Conservation (phyloP, 805 yeast species). For the Tanozyma kutaoensis region DNA sequence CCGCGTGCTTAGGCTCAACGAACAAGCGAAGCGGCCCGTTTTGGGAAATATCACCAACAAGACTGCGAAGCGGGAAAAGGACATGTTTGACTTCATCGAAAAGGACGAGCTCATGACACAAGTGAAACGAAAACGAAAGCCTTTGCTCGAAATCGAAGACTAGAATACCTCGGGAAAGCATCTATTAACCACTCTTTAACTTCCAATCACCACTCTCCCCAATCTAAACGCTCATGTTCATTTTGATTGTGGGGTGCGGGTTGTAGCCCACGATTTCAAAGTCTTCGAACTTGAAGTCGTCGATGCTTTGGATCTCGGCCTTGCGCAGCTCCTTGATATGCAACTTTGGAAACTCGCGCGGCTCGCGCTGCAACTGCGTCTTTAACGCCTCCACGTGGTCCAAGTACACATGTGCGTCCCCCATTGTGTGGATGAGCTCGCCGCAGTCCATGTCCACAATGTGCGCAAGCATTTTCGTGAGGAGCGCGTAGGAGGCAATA, state of each 20-base stretch:
- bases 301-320: slow-evolving; percentile 47
- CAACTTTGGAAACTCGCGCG: slow-evolving; percentile 72
- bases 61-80: slow-evolving; percentile 7
- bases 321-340: slow-evolving; percentile 43
- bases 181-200: too few relatives aligned
- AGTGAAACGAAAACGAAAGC: too few relatives aligned
- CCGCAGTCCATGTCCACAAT: slow-evolving; percentile 94
- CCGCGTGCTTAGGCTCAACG: too few relatives aligned
- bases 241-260: slow-evolving; percentile 74
- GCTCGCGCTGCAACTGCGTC: slow-evolving; percentile 64
- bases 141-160: too few relatives aligned
- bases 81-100: slow-evolving; percentile 1
- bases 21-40: too few relatives aligned
- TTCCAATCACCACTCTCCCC: too few relatives aligned
- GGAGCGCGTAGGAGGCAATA: slow-evolving; percentile 88
- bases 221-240: slow-evolving; percentile 99
- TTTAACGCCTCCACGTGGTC: slow-evolving; percentile 89
- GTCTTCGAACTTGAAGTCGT: slow-evolving; percentile 82
- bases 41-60: slow-evolving; percentile 16
- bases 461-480: slow-evolving; percentile 91
- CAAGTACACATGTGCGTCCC: slow-evolving; percentile 90
- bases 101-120: too few relatives aligned
- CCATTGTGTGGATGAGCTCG: slow-evolving; percentile 88
- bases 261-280: slow-evolving; percentile 69
- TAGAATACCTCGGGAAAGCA: too few relatives aligned